Evolutionary conservation across 345 rosid species (phyloP).

Genomic region (Orychophragmus violaceus): DNA sequence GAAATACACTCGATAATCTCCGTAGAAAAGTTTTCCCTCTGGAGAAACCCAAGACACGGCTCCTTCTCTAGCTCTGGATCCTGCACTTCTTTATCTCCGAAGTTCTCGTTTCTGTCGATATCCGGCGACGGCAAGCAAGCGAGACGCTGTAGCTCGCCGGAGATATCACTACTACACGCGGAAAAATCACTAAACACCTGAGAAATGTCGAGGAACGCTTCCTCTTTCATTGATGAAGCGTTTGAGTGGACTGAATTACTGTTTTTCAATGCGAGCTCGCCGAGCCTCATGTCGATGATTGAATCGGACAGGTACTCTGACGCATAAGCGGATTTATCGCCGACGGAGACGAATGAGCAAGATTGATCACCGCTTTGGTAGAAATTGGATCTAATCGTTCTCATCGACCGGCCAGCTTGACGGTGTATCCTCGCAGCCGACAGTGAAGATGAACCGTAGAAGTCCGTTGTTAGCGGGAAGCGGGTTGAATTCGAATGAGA

Average conservation of each 20-base stretch:
- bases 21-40: slow-evolving; percentile 77
- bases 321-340: slow-evolving; percentile 40
- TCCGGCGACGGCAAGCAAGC: slow-evolving; percentile 62
- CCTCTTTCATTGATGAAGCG: slow-evolving; percentile 36
- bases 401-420: slow-evolving; percentile 76
- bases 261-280: slow-evolving; percentile 55
- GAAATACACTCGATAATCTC: slow-evolving; percentile 92
- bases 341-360: slow-evolving; percentile 40
- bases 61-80: slow-evolving; percentile 42
- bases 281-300: slow-evolving; percentile 79
- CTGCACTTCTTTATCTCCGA: neutral
- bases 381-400: slow-evolving; percentile 67
- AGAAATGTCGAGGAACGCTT: slow-evolving; percentile 57
- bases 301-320: slow-evolving; percentile 85
- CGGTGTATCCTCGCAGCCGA: slow-evolving; percentile 48
- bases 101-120: slow-evolving; percentile 5
- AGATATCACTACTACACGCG: slow-evolving; percentile 81
- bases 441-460: slow-evolving; percentile 32
- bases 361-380: slow-evolving; percentile 41
- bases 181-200: slow-evolving; percentile 83
- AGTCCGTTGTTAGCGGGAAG: slow-evolving; percentile 46
- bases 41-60: slow-evolving; percentile 76
- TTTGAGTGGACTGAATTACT: slow-evolving; percentile 36
- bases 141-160: slow-evolving; percentile 85
- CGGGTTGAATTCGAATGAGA: slow-evolving; percentile 53